Conservation (phyloP, 345 rosid genomes). For the Hirschfeldia incana region DNA sequence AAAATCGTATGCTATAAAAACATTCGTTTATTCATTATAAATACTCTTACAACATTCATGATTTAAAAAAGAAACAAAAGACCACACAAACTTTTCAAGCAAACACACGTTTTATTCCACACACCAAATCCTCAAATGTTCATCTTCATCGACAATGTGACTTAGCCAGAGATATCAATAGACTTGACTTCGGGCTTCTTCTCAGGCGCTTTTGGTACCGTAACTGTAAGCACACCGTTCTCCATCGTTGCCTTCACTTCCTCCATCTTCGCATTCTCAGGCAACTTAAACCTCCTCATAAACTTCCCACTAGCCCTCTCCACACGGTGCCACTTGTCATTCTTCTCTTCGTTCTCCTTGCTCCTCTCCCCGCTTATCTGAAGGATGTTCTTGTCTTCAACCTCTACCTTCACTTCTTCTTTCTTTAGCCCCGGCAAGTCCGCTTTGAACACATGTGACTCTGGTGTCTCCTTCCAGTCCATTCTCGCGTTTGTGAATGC, state of each 20-base stretch:
- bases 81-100: background rate
- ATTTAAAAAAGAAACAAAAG: background rate
- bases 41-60: background rate
- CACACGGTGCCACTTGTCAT: constrained; percentile 41
- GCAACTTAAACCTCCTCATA: constrained; percentile 36
- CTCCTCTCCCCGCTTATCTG: constrained; percentile 43
- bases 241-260: constrained; percentile 40
- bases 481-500: constrained; percentile 31
- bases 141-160: background rate
- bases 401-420: constrained; percentile 43
- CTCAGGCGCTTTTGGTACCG: constrained; percentile 30
- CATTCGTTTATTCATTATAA: background rate
- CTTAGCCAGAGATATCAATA: constrained; percentile 35
- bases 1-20: background rate
- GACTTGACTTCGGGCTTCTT: constrained; percentile 21
- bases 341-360: constrained; percentile 39
- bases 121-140: background rate
- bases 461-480: constrained; percentile 42
- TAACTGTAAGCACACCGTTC: constrained; percentile 32
- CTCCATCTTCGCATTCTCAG: constrained; percentile 37
- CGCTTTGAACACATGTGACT: constrained; percentile 40
- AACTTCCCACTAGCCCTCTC: constrained; percentile 37
- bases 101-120: background rate
- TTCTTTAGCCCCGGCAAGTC: constrained; percentile 39
- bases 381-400: constrained; percentile 33